Base-by-base conservation (phyloP, 495 filamentous ascomycete species). In the Penicillium pulvis region DNA sequence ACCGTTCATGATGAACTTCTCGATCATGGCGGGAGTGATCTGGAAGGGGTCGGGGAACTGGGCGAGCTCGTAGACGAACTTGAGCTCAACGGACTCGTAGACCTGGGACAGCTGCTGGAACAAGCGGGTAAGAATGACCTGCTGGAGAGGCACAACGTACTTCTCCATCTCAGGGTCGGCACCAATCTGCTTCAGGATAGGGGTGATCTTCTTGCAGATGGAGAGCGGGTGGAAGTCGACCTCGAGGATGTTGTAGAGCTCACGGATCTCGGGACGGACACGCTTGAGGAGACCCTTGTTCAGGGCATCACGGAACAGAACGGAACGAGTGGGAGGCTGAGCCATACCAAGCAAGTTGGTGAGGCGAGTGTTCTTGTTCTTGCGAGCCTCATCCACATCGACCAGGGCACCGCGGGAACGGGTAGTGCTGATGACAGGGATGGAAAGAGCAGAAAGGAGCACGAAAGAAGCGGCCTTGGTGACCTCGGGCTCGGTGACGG, bases 1-100 rank as follows among this genome's bases (percentile, higher is more conserved):
- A 58, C 94, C 94, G 76, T 98, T 98, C 94, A 98, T 98, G 82
- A 98, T 97, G 83, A 98, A 98, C 79, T 98, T 98, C 79, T 98
- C 94, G 57, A 98, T 96, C 60, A 90, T 96, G 62, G 85, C 87
- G 41, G 90, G 88, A 60, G 83, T 89, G 62, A 98, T 92, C 78
- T 97, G 89, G 85, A 95, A 98, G 24, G 94, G 93, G 65, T 96
- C 92, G 30, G 94, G 94, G 81, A 98, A 98, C 71, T 94, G 85
- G 56, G 94, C 94, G 31, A 98, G 88, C 66, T 91, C 86, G 67
- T 97, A 88, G 33, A 98, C 93, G 67, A 97, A 97, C 61, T 86
- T 86, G 46, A 98, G 87, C 75, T 97, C 90, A 50, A 98, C 93
- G 51, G 93, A 96, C 75, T 98, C 95, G 78, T 98, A 98, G 53